These are phyloP conservation scores for Lunularia cruciata DNA, from an alignment of 225 moss, liverwort and hornwort genomes.

Conservation along the genomic window DNA sequence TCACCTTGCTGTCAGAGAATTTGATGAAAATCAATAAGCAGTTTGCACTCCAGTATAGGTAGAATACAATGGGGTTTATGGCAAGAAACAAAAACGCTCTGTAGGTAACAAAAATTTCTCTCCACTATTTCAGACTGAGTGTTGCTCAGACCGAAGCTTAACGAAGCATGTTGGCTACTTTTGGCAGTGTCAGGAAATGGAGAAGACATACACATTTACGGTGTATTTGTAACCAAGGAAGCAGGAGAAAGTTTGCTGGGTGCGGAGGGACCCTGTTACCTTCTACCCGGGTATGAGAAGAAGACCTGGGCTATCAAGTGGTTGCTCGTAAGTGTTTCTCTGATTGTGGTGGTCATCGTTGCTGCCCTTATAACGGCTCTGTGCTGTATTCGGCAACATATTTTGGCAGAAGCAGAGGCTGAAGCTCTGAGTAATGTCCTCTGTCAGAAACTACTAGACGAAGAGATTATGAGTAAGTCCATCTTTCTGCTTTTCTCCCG, in stretches of 20 bases:
- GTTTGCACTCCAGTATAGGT: too few relatives aligned
- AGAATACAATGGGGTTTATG: too few relatives aligned
- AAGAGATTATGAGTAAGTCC: conserved; percentile 33
- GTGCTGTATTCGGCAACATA: conserved; percentile 38
- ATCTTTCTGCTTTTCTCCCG: neutral
- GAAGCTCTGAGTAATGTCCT: neutral
- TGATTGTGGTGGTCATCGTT: conserved; percentile 33
- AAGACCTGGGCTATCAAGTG: conserved; percentile 30
- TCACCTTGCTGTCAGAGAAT: too few relatives aligned
- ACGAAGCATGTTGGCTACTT: too few relatives aligned
- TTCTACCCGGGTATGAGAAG: conserved; percentile 28
- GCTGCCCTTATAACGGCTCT: conserved; percentile 27
- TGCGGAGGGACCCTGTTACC: conserved; percentile 20
- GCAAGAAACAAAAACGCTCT: too few relatives aligned
- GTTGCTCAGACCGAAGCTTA: too few relatives aligned
- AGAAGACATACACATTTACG: conserved; percentile 31
- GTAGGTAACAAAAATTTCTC: too few relatives aligned
- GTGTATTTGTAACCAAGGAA: conserved; percentile 33
- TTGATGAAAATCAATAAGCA: too few relatives aligned
- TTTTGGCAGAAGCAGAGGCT: conserved; percentile 36
- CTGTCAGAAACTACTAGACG: conserved; percentile 28
- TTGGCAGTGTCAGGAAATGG: conserved; percentile 38
- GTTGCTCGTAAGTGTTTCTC: conserved; percentile 35
- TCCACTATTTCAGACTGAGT: too few relatives aligned
- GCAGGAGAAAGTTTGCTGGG: conserved; percentile 30